phyloP scores from a whole-genome alignment of 2,329 filamentous ascomycete genomes.

The Fusarium praegraminearum region DNA sequence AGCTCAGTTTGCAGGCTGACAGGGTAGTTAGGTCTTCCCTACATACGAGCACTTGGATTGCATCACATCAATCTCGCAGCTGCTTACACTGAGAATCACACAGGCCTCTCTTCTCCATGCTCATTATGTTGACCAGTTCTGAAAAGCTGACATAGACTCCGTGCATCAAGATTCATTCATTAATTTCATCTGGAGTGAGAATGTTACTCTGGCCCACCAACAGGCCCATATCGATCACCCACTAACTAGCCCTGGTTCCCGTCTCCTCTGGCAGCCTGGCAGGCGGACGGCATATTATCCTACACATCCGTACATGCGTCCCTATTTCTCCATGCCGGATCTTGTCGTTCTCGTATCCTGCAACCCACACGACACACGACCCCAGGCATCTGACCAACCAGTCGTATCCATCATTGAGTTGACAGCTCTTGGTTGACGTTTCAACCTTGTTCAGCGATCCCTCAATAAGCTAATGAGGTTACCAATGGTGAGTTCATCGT shows the following conservation, averaged over 20 bases:
- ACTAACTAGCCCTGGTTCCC: slow-evolving; percentile 32
- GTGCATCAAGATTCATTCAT: background rate
- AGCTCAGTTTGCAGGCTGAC: background rate
- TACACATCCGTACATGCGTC: background rate
- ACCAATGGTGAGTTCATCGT: background rate
- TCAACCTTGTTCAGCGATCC: background rate
- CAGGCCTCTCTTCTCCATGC: background rate
- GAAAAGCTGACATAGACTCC: background rate
- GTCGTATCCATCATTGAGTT: slow-evolving; percentile 29
- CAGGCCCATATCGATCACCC: slow-evolving; percentile 6
- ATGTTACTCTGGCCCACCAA: slow-evolving; percentile 4
- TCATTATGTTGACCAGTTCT: background rate
- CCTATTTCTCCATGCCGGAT: slow-evolving; percentile 17
- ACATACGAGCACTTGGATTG: background rate
- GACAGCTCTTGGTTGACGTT: slow-evolving; percentile 9
- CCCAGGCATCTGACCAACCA: slow-evolving; percentile 16
- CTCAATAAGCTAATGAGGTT: background rate
- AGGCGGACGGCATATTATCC: slow-evolving; percentile 1
- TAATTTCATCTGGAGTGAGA: background rate
- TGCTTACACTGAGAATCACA: background rate
- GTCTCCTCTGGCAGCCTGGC: slow-evolving; percentile 4
- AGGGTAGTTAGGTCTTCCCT: background rate
- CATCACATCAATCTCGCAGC: background rate
- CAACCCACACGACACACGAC: slow-evolving; percentile 22
- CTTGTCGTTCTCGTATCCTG: slow-evolving; percentile 21